A percentile compares a stretch with the other conserved stretches of the same genome.
These are phyloP conservation scores for Prunus kanzakura DNA, from an alignment of 306 rosid species.

Conservation along the genomic window DNA sequence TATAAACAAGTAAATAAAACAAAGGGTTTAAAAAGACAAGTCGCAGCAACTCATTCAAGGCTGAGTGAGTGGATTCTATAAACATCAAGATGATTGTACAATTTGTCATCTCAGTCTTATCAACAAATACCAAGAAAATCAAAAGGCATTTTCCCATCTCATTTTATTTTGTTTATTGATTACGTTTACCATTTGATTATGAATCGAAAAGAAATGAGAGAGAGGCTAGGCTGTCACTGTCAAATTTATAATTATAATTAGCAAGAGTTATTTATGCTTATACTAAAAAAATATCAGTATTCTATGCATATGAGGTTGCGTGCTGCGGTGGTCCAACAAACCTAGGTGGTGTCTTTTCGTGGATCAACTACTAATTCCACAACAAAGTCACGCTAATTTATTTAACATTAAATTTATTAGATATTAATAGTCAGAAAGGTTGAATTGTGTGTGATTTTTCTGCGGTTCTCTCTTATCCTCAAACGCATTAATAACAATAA, in stretches of 20 bases:
- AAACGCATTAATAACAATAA: too few relatives aligned
- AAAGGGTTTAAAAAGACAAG: neutral
- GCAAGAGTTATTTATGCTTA: too few relatives aligned
- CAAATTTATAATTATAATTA: neutral
- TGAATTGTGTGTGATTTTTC: too few relatives aligned
- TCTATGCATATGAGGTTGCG: too few relatives aligned
- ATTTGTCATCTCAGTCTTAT: neutral
- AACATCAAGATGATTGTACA: neutral
- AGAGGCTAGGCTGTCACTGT: neutral
- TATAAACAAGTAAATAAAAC: too few relatives aligned
- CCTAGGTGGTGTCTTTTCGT: too few relatives aligned
- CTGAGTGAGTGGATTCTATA: neutral
- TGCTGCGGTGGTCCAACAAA: neutral
- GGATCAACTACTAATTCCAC: too few relatives aligned
- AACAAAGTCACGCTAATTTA: too few relatives aligned
- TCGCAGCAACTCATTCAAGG: neutral
- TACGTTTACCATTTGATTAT: neutral
- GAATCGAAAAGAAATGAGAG: neutral
- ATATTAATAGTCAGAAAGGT: too few relatives aligned
- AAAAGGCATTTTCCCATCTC: neutral
- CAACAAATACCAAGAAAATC: neutral
- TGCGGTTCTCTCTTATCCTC: too few relatives aligned
- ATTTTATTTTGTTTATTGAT: neutral
- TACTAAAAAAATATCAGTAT: too few relatives aligned
- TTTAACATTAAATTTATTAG: too few relatives aligned